phyloP scores from a whole-genome alignment of 148 eudicot genomes.

The Nepenthes mirabilis region DNA sequence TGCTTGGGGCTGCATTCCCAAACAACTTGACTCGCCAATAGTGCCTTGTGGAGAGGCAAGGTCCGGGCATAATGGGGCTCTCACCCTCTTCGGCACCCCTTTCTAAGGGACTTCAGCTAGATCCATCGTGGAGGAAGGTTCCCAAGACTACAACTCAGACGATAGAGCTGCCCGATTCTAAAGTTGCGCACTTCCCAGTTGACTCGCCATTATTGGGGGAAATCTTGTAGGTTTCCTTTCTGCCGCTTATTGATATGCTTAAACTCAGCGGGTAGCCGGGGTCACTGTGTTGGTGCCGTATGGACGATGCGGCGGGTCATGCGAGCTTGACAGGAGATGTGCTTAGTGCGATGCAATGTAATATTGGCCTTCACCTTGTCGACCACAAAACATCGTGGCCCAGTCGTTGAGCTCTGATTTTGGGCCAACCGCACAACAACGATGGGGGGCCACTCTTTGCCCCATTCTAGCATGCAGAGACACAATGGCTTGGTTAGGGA shows the following conservation, averaged over 20 bases:
- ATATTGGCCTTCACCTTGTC: background rate
- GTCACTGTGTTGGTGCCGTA: background rate
- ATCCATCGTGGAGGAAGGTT: background rate
- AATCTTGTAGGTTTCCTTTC: conserved; percentile 5
- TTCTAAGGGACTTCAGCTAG: background rate
- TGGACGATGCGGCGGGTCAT: background rate
- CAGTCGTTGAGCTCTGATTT: background rate
- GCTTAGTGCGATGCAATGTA: background rate
- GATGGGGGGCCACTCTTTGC: background rate
- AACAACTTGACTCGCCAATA: background rate
- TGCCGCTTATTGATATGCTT: conserved; percentile 4
- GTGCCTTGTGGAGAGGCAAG: background rate
- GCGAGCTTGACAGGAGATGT: background rate
- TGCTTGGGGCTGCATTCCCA: background rate
- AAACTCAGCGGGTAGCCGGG: conserved; percentile 6
- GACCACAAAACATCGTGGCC: background rate
- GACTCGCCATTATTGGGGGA: background rate
- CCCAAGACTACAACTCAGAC: background rate
- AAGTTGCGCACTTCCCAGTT: background rate
- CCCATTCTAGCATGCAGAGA: background rate
- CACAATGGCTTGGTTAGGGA: background rate
- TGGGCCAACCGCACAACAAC: background rate
- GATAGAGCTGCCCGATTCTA: background rate
- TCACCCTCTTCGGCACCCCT: background rate
- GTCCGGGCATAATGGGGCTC: conserved; percentile 1